These are phyloP conservation scores for Aspergillus puulaauensis DNA, from an alignment of 2,329 filamentous ascomycete species.

Conservation along the genomic window DNA sequence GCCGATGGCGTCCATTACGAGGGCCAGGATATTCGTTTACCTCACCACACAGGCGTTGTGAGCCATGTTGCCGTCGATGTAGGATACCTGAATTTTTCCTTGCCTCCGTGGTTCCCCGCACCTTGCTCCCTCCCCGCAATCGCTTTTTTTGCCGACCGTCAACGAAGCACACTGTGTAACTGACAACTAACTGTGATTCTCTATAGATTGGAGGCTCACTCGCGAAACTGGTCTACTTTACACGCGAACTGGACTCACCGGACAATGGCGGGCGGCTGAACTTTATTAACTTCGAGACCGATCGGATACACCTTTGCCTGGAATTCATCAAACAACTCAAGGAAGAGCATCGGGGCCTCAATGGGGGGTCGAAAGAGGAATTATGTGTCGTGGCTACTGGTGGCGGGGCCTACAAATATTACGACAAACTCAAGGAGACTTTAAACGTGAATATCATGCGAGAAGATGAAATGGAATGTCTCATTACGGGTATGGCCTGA, in stretches of 20 bases:
- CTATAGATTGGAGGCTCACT: constrained; percentile 89
- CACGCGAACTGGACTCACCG: constrained; percentile 75
- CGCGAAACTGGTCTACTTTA: constrained; percentile 96
- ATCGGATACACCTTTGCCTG: constrained; percentile 88
- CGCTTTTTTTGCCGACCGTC: constrained; percentile 6
- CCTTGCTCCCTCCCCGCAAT: constrained; percentile 30
- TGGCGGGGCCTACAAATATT: constrained; percentile 94
- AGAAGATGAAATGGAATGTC: constrained; percentile 98
- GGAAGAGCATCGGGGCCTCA: constrained; percentile 73
- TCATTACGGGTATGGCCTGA: constrained; percentile 74
- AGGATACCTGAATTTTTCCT: constrained; percentile 42
- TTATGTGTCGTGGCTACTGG: constrained; percentile 94
- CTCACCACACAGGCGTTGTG: constrained; percentile 91
- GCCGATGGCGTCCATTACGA: constrained; percentile 65
- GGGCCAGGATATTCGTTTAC: constrained; percentile 90
- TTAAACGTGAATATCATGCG: constrained; percentile 84
- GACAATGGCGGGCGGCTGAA: constrained; percentile 87
- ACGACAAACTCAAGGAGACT: constrained; percentile 81
- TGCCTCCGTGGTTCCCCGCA: constrained; percentile 30
- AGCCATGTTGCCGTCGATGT: constrained; percentile 97
- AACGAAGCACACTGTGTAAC: constrained; percentile 2
- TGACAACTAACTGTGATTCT: constrained; percentile 7
- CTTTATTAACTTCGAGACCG: constrained; percentile 95
- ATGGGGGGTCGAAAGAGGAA: constrained; percentile 67
- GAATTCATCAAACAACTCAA: constrained; percentile 87